Conservation (phyloP, 768 basidiomycete species). For the Russula virescens region DNA sequence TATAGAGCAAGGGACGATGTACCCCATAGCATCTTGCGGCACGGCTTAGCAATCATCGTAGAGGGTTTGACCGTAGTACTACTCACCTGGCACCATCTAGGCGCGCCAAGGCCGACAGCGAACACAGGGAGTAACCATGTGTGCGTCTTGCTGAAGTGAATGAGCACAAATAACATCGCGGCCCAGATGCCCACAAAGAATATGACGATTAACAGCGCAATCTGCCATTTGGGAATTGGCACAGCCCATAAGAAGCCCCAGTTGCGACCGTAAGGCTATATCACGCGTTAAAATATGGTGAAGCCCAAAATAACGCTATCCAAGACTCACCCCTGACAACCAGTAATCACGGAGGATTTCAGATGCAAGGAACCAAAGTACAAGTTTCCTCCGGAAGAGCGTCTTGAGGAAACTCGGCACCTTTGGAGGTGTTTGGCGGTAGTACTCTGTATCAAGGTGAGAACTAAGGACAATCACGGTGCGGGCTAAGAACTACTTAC, state of each 20-base stretch:
- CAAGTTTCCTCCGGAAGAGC: slow-evolving; percentile 83
- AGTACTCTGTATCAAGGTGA: slow-evolving; percentile 54
- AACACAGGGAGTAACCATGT: slow-evolving; percentile 95
- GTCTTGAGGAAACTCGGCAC: slow-evolving; percentile 90
- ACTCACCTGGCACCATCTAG: slow-evolving; percentile 86
- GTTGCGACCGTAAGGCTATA: slow-evolving; percentile 84
- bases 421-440: slow-evolving; percentile 88
- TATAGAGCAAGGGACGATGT: slow-evolving; percentile 90
- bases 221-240: slow-evolving; percentile 77
- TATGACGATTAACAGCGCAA: slow-evolving; percentile 64
- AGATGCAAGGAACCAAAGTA: slow-evolving; percentile 92
- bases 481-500: slow-evolving; percentile 35
- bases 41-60: not conserved
- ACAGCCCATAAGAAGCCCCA: slow-evolving; percentile 93
- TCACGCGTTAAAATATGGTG: slow-evolving; percentile 6
- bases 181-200: slow-evolving; percentile 93
- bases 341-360: slow-evolving; percentile 91
- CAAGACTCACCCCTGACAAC: slow-evolving; percentile 68
- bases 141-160: slow-evolving; percentile 85
- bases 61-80: not conserved
- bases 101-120: slow-evolving; percentile 90
- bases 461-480: slow-evolving; percentile 6
- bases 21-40: slow-evolving; percentile 79
- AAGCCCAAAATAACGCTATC: not conserved
- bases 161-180: slow-evolving; percentile 64